Evolutionary conservation across 345 rosid genomes (phyloP), one percentile per base, ranked within the genome.

Genomic region (Gynandropsis gynandra): DNA sequence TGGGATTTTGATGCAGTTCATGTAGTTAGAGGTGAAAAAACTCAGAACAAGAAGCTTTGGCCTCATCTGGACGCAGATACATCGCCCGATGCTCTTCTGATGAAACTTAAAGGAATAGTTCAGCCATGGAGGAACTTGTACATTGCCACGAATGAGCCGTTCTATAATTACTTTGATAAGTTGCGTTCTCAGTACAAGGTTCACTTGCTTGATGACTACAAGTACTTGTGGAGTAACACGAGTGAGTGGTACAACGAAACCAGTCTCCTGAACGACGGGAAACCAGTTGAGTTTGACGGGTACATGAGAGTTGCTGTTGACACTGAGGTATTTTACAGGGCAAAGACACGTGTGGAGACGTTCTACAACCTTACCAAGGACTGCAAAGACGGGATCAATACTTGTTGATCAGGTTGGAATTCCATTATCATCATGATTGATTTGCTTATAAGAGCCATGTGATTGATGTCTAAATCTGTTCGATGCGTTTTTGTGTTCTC

Each of bases 241-340:
- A 87, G 96, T 47, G 96, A 85, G 37, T 92, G 98, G 98, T 87
- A 76, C 77, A 84, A 79, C 15, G 96, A 87, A 67, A 85, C 96
- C 1, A 71, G 41, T 56, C 47, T 63, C 14, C 70, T 92, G 61
- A 87, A 82, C 48, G 65, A 74, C 59, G 93, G 87, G 40, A 72
- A 59, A 34, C 77, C 80, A 0, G 97, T 85, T 12, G 85, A 85
- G 55, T 92, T 92, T 55, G 97, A 92, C 59, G 94, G 97, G 14
- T 85, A 82, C 67, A 92, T 87, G 98, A 78, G 97, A 71, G 98
- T 80, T 41, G 95, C 90, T 14, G 95, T 87, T 59, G 98, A 92
- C 58, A 92, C 98, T 0, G 98, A 87, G 69, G 89, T 87, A 34
- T 72, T 85, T 61, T 74, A 72, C 56, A 68, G 89, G 50, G 95